These are phyloP conservation scores for Kwoniella pini DNA, from an alignment of 768 basidiomycete species.

Conservation along the genomic window DNA sequence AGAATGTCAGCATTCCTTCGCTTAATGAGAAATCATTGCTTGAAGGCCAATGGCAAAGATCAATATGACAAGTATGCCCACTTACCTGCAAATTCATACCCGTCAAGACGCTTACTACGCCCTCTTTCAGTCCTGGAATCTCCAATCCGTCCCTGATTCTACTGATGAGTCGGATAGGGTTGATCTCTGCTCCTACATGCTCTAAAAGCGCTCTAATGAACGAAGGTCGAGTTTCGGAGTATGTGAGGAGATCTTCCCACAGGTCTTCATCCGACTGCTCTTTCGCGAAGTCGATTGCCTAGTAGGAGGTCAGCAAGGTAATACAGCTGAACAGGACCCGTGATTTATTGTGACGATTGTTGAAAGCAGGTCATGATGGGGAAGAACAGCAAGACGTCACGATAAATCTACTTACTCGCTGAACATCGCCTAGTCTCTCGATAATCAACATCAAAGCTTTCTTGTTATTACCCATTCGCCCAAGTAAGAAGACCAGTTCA, in stretches of 20 bases:
- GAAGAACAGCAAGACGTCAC: no score
- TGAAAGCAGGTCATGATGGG: neutral
- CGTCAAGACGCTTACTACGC: slow-evolving; percentile 93
- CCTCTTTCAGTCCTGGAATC: slow-evolving; percentile 90
- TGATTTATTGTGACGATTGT: no score
- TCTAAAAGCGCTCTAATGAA: slow-evolving; percentile 95
- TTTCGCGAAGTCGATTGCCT: slow-evolving; percentile 96
- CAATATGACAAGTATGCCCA: neutral
- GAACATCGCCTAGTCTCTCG: slow-evolving; percentile 87
- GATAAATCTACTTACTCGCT: slow-evolving; percentile 62
- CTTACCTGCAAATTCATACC: slow-evolving; percentile 80
- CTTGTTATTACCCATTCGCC: slow-evolving; percentile 97
- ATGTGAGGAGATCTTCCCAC: slow-evolving; percentile 93
- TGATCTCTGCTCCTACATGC: slow-evolving; percentile 93
- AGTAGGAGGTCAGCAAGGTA: neutral
- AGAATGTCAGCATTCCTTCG: no score
- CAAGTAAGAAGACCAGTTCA: slow-evolving; percentile 97
- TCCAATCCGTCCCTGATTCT: slow-evolving; percentile 95
- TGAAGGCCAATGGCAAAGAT: no score
- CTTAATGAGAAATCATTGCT: no score
- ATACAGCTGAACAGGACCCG: neutral
- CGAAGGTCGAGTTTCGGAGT: slow-evolving; percentile 93
- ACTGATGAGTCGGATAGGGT: slow-evolving; percentile 88
- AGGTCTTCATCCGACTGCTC: slow-evolving; percentile 95
- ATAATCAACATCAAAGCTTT: slow-evolving; percentile 91